Base-by-base conservation (phyloP, 768 basidiomycete species). In the Panaeolus papilionaceus region DNA sequence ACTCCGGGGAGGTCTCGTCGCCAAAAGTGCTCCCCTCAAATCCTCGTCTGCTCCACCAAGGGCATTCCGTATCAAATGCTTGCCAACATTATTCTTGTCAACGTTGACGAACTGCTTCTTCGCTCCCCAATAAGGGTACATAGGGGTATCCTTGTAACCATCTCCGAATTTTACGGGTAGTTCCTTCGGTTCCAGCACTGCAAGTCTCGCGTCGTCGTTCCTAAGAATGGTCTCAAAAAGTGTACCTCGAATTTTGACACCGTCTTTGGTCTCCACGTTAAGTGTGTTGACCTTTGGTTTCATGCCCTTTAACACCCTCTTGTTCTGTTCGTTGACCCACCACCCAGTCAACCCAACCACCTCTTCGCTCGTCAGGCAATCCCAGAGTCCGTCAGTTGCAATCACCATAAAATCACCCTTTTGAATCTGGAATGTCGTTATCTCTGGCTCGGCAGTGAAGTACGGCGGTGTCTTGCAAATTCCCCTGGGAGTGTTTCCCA, bases 401-500 rank as follows among this genome's bases (percentile, higher is more conserved):
- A 89, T 72, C 33, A 89, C 82, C 64, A 88, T 71, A 73, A 89
- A 88, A 68, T 87, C 85, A n/a, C 85, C 86, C 16, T 79, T 78
- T 49, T 79, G 73, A 2, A 86, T 73, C 37, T 80, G 72, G 2
- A 76, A 78, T 0, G 77, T 79, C 9, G 83, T 85, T 20, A 87
- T 80, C 62, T 84, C 84, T 0, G 88, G 88, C 68, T 82, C 81
- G 0, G 87, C 88, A 0, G 84, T 87, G 58, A 87, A 81, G 70
- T 89, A 88, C 0, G 87, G 86, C 26, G 86, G 87, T 1, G 86
- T 86, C 71, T 79, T 71, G 62, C 81, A 75, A 49, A 72, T 72
- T 1, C 74, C 63, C 9, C 73, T 76, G n/a, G 75, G 74, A 9
- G 71, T 66, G 44, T 78, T 76, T 2, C 81, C 81, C 1, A 84